phyloP scores from a whole-genome alignment of 2,329 filamentous ascomycete genomes.

The Pseudogymnoascus pannorum region DNA sequence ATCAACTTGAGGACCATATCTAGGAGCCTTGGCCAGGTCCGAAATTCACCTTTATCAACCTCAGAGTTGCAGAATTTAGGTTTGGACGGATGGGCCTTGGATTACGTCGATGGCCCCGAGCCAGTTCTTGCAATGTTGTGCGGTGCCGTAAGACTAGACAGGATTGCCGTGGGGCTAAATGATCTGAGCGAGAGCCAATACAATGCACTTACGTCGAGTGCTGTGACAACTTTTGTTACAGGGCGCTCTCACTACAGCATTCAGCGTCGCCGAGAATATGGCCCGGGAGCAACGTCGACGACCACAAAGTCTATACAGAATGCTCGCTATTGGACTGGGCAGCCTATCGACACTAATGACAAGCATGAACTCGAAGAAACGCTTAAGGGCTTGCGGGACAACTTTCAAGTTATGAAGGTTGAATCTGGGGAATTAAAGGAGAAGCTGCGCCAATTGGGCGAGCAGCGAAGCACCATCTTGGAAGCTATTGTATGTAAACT shows the following conservation, averaged over 20 bases:
- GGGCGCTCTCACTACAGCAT: conserved; percentile 58
- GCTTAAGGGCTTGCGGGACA: conserved; percentile 28
- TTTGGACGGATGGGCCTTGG: conserved; percentile 72
- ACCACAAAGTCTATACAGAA: conserved; percentile 51
- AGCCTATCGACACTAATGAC: conserved; percentile 61
- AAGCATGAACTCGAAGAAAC: conserved; percentile 48
- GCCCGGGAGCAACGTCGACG: conserved; percentile 63
- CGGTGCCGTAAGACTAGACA: conserved; percentile 60
- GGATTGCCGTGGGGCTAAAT: conserved; percentile 54
- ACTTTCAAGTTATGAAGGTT: conserved; percentile 25
- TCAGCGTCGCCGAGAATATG: conserved; percentile 71
- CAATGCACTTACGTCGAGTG: conserved; percentile 51
- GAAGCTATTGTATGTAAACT: conserved; percentile 35
- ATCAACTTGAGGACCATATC: conserved; percentile 57
- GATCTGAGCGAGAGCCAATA: conserved; percentile 63
- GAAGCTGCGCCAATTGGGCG: conserved; percentile 33
- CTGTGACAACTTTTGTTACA: conserved; percentile 61
- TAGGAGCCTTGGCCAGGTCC: background rate
- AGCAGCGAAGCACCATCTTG: conserved; percentile 22
- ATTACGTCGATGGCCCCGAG: conserved; percentile 73
- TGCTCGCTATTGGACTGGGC: conserved; percentile 68
- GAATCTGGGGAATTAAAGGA: conserved; percentile 25
- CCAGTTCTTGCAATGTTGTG: conserved; percentile 86
- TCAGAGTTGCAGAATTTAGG: conserved; percentile 53
- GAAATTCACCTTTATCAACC: conserved; percentile 32